Evolutionary conservation across 257 asterid genomes (phyloP).

Genomic region (Jaltomata sinuosa): DNA sequence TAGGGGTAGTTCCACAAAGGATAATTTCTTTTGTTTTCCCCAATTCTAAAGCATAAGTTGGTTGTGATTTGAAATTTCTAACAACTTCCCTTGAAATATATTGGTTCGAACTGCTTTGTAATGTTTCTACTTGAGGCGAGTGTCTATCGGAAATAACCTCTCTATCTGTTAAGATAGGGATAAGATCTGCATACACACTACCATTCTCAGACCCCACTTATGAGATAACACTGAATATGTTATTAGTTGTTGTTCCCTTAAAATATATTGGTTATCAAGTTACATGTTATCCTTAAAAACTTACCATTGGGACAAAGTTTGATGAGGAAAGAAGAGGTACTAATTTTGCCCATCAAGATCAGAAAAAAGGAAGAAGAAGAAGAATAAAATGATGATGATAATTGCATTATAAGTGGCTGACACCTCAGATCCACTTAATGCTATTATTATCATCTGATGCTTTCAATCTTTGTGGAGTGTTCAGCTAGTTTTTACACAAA

Average conservation of each 20-base stretch:
- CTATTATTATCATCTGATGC: neutral
- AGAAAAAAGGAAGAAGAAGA: neutral
- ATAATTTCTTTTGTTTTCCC: neutral
- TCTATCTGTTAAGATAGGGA: too few relatives aligned
- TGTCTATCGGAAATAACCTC: too few relatives aligned
- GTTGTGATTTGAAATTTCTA: neutral
- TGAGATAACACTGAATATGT: too few relatives aligned
- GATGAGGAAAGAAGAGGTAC: neutral
- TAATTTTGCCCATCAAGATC: neutral
- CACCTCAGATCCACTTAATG: slow-evolving; percentile 41
- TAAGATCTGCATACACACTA: too few relatives aligned
- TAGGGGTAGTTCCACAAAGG: neutral
- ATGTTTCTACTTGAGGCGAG: too few relatives aligned
- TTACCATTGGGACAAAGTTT: neutral
- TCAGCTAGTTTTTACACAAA: slow-evolving; percentile 4
- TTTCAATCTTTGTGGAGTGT: slow-evolving; percentile 10
- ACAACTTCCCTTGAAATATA: too few relatives aligned
- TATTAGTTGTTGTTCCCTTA: too few relatives aligned
- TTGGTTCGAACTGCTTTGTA: too few relatives aligned
- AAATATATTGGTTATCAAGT: neutral
- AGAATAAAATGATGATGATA: neutral
- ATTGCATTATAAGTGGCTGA: slow-evolving; percentile 28
- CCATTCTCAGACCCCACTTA: too few relatives aligned
- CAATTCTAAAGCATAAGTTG: neutral
- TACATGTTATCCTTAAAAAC: neutral